Conservation (phyloP, 176 grass and related monocot species). For the Chrysopogon serrulatus region DNA sequence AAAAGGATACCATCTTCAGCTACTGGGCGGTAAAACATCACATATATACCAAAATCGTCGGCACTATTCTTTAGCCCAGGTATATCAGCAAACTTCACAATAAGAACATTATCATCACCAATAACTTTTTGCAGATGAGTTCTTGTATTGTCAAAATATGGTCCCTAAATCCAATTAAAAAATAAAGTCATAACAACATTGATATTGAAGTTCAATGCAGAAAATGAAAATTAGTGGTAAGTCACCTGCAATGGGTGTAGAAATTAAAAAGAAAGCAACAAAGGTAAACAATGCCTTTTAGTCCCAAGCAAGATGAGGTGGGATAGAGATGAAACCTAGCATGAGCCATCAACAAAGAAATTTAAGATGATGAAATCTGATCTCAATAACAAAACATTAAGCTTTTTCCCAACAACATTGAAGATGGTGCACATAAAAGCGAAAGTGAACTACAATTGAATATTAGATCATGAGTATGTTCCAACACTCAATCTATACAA, state of each 20-base stretch:
- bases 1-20: conserved; percentile 47
- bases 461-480: background rate
- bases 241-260: background rate
- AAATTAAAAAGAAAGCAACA: background rate
- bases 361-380: background rate
- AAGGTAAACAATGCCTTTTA: background rate
- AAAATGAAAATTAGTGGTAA: background rate
- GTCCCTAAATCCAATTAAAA: conserved; percentile 51
- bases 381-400: no score
- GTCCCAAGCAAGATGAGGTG: background rate
- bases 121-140: conserved; percentile 62
- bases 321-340: background rate
- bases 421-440: no score
- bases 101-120: conserved; percentile 79
- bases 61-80: background rate
- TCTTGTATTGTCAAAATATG: conserved; percentile 52
- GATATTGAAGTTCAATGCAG: background rate
- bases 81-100: conserved; percentile 59
- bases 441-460: no score
- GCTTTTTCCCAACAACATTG: no score
- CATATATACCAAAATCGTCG: background rate
- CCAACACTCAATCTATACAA: no score
- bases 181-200: background rate
- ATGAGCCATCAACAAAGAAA: background rate
- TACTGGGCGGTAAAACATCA: conserved; percentile 26